Conservation (phyloP, 148 eudicot genomes). For the Nepenthes gracilis region DNA sequence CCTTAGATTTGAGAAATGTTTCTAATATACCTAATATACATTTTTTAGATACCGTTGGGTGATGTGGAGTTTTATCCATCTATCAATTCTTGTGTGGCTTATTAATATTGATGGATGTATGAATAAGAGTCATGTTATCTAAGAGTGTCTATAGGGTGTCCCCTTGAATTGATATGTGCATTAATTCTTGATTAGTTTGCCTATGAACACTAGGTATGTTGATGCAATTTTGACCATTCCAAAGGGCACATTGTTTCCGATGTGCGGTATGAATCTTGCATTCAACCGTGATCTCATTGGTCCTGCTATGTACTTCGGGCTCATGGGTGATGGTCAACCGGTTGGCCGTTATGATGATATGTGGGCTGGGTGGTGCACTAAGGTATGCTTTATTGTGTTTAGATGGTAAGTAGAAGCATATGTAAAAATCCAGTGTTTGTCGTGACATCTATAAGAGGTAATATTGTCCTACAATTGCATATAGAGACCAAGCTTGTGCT, state of each 20-base stretch:
- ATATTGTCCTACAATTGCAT: no score
- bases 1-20: no score
- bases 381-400: slow-evolving; percentile 27
- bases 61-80: no score
- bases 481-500: no score
- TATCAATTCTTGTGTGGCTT: no score
- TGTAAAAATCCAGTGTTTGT: neutral
- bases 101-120: no score
- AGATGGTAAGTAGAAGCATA: neutral
- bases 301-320: slow-evolving; percentile 88
- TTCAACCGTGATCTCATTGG: slow-evolving; percentile 83
- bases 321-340: slow-evolving; percentile 91
- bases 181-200: no score
- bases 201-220: slow-evolving; percentile 38
- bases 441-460: no score
- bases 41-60: no score
- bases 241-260: slow-evolving; percentile 78
- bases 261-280: slow-evolving; percentile 81
- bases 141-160: neutral
- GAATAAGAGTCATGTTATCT: neutral
- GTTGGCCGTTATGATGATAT: slow-evolving; percentile 86
- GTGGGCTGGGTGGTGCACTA: slow-evolving; percentile 93
- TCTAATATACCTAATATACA: no score
- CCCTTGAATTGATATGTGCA: neutral
- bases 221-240: slow-evolving; percentile 79